Conservation (phyloP, 257 asterid species). For the Thymus mandschuricus region DNA sequence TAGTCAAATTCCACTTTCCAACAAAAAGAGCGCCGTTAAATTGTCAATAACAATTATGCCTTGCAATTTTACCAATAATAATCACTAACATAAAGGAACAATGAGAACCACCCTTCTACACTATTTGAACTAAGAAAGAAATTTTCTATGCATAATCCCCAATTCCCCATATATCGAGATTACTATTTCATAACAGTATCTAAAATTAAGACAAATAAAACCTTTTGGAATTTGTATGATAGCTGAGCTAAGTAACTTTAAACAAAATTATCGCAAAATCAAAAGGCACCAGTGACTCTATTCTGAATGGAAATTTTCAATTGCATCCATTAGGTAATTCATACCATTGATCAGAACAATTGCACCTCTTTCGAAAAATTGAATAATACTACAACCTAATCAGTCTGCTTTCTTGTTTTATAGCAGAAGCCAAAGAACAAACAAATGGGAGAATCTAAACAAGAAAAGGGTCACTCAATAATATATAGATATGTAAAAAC, state of each 20-base stretch:
- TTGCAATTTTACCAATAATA: background rate
- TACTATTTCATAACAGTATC: background rate
- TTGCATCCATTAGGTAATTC: background rate
- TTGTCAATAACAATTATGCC: background rate
- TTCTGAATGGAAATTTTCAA: background rate
- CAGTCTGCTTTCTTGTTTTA: conserved; percentile 1
- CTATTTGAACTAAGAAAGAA: background rate
- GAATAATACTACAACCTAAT: background rate
- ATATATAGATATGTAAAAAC: background rate
- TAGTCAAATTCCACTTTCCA: background rate
- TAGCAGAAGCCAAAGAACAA: background rate
- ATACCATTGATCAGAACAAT: background rate
- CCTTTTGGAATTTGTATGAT: too few species aligned
- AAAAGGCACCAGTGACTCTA: background rate
- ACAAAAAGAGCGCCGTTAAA: background rate
- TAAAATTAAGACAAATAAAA: too few species aligned
- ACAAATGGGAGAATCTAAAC: background rate
- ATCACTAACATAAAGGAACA: background rate
- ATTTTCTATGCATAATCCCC: background rate
- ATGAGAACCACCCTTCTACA: background rate
- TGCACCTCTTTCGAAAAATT: background rate
- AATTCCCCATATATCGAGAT: background rate
- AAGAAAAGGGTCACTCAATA: background rate
- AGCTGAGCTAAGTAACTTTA: background rate
- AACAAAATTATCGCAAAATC: background rate